Base-by-base conservation (phyloP, 2,329 filamentous ascomycete genomes). In the Pseudocercospora crystallina region DNA sequence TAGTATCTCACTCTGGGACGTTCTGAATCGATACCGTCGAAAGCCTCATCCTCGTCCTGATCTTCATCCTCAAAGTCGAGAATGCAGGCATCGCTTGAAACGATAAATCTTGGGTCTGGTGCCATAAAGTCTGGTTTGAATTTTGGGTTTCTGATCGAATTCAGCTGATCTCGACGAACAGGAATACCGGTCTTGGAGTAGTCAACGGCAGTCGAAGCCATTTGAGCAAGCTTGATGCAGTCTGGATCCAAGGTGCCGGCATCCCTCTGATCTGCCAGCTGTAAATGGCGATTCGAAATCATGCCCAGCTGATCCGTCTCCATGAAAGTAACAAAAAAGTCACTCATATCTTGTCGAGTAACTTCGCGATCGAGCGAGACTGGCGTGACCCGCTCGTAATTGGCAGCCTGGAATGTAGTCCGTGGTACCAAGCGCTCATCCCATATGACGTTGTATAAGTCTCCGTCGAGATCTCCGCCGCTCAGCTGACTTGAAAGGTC, bases 321-420 rank as follows among this genome's bases (percentile, higher is more conserved):
- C 83, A 90, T 89, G 56, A 89, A 90, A 12, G 83, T 75, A n/a
- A 95, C 76, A 56, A 95, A 94, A 69, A 92, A 94, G 9, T 86
- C 75, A 0, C 83, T 83, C 72, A 95, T 94, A 59, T 95, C 89
- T 0, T 79, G 66, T 2, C 69, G 68, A 1, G 68, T 69, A 0
- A 95, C 86, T 0, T 70, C 55, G 1, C 86, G 76, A 7, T 78
- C 75, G n/a, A 95, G 78, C 41, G 84, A 75, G 0, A 76, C 53
- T 0, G 86, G 80, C 0, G 58, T 12, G 0, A 80, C 74, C 1
- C 81, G 76, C 2, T 82, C 79, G 59, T 95, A 95, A 56, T 90
- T 82, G 0, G 89, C 89, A 0, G 90, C 81, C 1, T 2, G 0
- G n/a, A 76, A 81, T 0, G 70, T 73, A 0, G 51, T 61, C 4